phyloP scores from a whole-genome alignment of 495 filamentous ascomycete species.

The Tuber microsphaerosporum region DNA sequence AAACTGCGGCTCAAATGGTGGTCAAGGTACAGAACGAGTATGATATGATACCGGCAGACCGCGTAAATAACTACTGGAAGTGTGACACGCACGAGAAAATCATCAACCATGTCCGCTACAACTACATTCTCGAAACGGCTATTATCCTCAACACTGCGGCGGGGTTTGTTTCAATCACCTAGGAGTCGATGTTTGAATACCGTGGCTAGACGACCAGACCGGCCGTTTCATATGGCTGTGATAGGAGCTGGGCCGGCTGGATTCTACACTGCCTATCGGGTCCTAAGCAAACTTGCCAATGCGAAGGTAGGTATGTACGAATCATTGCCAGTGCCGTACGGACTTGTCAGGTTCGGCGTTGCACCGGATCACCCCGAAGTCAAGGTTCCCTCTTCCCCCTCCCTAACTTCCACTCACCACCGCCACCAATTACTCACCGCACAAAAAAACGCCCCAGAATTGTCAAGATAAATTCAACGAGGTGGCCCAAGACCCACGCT shows the following conservation, averaged over 20 bases:
- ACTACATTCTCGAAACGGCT: background rate
- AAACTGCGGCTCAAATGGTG: background rate
- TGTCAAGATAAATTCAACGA: conserved; percentile 89
- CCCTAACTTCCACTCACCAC: background rate
- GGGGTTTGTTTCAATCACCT: background rate
- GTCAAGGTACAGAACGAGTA: background rate
- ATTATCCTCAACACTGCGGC: background rate
- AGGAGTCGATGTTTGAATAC: background rate
- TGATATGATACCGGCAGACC: too few species aligned
- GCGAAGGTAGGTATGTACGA: conserved; percentile 93
- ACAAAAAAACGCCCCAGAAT: conserved; percentile 52
- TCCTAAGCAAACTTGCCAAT: conserved; percentile 64
- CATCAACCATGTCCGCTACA: background rate
- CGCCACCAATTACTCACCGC: background rate
- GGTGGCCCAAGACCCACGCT: conserved; percentile 69
- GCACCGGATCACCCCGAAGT: conserved; percentile 97
- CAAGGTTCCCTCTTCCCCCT: conserved; percentile 56
- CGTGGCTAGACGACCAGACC: conserved; percentile 34
- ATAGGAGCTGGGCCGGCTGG: conserved; percentile 94
- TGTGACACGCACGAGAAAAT: background rate
- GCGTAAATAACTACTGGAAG: too few species aligned
- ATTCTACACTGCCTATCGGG: conserved; percentile 84
- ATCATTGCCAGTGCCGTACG: conserved; percentile 82
- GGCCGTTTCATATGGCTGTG: conserved; percentile 70
- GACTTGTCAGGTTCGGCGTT: conserved; percentile 84